These are phyloP conservation scores for Penicillium silybi DNA, from an alignment of 495 filamentous ascomycete species.

Conservation along the genomic window DNA sequence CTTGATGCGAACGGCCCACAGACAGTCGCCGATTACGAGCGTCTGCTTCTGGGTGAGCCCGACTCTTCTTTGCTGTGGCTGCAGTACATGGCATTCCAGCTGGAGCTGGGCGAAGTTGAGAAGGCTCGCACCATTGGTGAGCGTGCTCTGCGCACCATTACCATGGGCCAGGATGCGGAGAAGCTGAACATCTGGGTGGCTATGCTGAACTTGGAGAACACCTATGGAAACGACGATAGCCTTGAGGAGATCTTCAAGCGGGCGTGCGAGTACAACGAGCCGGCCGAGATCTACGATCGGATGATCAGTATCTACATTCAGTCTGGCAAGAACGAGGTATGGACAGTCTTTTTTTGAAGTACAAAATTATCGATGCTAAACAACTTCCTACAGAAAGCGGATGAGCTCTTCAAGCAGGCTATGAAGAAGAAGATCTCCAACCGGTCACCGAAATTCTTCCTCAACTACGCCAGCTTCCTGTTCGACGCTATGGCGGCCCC, in stretches of 20 bases:
- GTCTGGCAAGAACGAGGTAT: conserved; percentile 68
- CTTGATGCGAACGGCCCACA: conserved; percentile 88
- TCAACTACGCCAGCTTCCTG: conserved; percentile 94
- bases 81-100: conserved; percentile 93
- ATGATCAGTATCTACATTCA: conserved; percentile 93
- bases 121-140: conserved; percentile 85
- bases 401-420: conserved; percentile 78
- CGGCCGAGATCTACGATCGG: conserved; percentile 83
- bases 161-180: conserved; percentile 79
- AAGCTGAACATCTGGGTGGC: conserved; percentile 95
- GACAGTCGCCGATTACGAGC: conserved; percentile 85
- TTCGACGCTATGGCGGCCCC: conserved; percentile 64
- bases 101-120: conserved; percentile 80
- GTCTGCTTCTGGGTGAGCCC: conserved; percentile 84
- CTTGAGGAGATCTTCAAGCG: conserved; percentile 85
- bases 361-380: conserved; percentile 28
- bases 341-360: conserved; percentile 9
- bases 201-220: conserved; percentile 87
- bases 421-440: conserved; percentile 79
- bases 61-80: conserved; percentile 89
- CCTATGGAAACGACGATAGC: conserved; percentile 81
- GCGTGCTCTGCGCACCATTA: conserved; percentile 83
- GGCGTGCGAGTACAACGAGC: conserved; percentile 91
- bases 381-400: conserved; percentile 64
- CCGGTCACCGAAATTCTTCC: conserved; percentile 71